These are phyloP conservation scores for Viola odorata DNA, from an alignment of 345 rosid genomes.

Conservation along the genomic window DNA sequence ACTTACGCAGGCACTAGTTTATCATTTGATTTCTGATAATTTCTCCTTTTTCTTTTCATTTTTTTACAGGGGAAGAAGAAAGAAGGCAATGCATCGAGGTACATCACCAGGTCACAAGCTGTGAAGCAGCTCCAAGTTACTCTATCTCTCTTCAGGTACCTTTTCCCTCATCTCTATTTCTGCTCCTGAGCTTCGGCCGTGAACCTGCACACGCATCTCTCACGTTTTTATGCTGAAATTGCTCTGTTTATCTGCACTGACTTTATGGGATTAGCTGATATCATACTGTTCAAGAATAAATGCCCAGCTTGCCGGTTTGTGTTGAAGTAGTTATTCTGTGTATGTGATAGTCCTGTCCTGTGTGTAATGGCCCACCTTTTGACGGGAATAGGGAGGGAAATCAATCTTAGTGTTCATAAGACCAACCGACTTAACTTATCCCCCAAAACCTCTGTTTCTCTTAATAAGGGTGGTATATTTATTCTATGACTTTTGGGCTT, in stretches of 20 bases:
- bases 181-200: neutral
- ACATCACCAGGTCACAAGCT: constrained; percentile 83
- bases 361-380: too few relatives aligned
- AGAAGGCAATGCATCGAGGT: constrained; percentile 91
- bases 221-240: neutral
- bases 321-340: too few relatives aligned
- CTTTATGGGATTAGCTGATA: neutral
- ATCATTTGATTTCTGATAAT: neutral
- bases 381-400: too few relatives aligned
- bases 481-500: neutral
- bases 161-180: neutral
- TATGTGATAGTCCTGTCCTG: too few relatives aligned
- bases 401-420: too few relatives aligned
- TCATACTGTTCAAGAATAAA: too few relatives aligned
- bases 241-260: neutral
- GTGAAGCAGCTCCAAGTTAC: constrained; percentile 73
- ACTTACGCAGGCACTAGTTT: neutral
- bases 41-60: neutral
- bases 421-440: too few relatives aligned
- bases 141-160: constrained; percentile 65
- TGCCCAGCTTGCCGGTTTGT: too few relatives aligned
- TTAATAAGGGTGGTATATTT: neutral
- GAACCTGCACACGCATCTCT: neutral
- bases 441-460: too few relatives aligned
- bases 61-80: constrained; percentile 79